Evolutionary conservation across 1,139 yeast genomes (phyloP).

Genomic region (Blastobotrys petasosporus): DNA sequence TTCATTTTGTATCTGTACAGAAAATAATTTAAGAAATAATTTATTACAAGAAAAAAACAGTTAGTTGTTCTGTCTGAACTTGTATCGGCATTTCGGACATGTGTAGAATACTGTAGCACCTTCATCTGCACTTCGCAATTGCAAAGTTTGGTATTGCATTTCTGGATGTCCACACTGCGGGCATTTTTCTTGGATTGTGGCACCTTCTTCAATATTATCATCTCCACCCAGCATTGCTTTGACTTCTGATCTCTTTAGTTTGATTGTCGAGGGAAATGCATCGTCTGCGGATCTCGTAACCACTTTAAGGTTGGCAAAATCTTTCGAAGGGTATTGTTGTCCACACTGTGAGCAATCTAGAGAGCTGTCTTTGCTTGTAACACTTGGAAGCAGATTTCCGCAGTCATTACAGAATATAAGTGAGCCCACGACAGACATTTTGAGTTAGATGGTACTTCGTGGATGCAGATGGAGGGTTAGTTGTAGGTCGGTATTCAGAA

Average conservation of each 20-base stretch:
- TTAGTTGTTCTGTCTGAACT: conserved; percentile 86
- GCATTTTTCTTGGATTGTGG: conserved; percentile 92
- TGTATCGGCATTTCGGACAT: conserved; percentile 86
- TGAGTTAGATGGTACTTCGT: neutral
- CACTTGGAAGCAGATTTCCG: conserved; percentile 79
- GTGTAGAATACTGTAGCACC: conserved; percentile 79
- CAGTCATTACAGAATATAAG: conserved; percentile 91
- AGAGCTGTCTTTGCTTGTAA: conserved; percentile 40
- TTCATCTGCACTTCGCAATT: conserved; percentile 96
- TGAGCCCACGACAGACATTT: conserved; percentile 92
- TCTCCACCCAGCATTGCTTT: conserved; percentile 71
- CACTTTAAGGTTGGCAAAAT: conserved; percentile 75
- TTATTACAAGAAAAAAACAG: conserved; percentile 4
- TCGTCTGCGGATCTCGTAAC: conserved; percentile 79
- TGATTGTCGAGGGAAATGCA: conserved; percentile 85
- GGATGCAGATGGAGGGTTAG: no score
- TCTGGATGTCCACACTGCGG: conserved; percentile 97
- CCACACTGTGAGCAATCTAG: conserved; percentile 64
- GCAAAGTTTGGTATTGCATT: conserved; percentile 96
- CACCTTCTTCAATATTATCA: conserved; percentile 80
- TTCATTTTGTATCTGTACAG: no score
- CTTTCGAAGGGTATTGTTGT: conserved; percentile 46
- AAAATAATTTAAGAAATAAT: no score
- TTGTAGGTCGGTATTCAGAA: no score
- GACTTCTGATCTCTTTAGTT: conserved; percentile 79